Evolutionary conservation across 2,329 filamentous ascomycete species (phyloP), one percentile per base, ranked within the genome.

Genomic region (Chrysosphaeria jannelii): DNA sequence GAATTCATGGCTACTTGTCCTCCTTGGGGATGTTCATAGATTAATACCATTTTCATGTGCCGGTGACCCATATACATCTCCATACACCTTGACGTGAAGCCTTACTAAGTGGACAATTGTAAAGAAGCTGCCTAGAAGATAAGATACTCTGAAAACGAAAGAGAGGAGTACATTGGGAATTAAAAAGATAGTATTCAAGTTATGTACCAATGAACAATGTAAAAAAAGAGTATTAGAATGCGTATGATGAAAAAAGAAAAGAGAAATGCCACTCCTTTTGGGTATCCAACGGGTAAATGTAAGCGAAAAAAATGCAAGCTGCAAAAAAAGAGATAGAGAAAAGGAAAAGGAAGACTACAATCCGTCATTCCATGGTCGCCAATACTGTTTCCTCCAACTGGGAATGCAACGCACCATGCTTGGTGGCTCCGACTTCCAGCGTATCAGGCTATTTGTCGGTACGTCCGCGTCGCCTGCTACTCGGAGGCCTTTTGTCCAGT

Each of bases 401-500:
- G 21, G 14, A 15, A 9, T 22, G 13, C 10, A 15, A 6, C 17
- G 21, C 21, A 15, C 13, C 10, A 8, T 6, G 10, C 8, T 13
- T 8, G 13, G 13, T n/a, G n/a, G n/a, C n/a, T n/a, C n/a, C n/a
- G n/a, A n/a, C n/a, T n/a, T n/a, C n/a, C n/a, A n/a, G n/a, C n/a
- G n/a, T n/a, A n/a, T n/a, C n/a, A n/a, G n/a, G n/a, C n/a, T n/a
- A n/a, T n/a, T n/a, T n/a, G n/a, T n/a, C n/a, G 17, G 13, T 22
- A 15, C 12, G 10, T 14, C 21, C 14, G n/a, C 21, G 10, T 10
- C 12, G 8, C 11, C 21, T 6, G 12, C 8, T 19, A 19, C 7
- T 19, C 17, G 12, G 7, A 14, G 10, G 10, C 13, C 13, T 15
- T 44, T 40, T 0, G 28, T 25, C 34, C 39, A 44, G 6, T 42